These are phyloP conservation scores for Trichoderma gracile DNA, from an alignment of 2,329 filamentous ascomycete genomes.

Conservation along the genomic window DNA sequence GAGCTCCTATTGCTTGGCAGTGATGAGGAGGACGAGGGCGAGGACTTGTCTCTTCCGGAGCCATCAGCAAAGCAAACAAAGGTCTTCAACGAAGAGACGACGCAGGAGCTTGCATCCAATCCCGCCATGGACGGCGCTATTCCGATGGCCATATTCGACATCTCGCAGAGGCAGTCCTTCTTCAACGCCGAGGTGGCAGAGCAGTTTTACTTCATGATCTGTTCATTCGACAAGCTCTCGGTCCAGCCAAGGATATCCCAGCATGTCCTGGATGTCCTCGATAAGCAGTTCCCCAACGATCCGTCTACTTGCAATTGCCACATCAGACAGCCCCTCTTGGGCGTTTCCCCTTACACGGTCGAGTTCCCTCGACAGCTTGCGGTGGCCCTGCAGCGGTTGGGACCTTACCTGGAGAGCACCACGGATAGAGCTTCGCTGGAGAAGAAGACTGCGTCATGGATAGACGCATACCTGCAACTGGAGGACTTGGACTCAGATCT, in stretches of 20 bases:
- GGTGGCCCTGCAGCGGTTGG: slow-evolving; percentile 63
- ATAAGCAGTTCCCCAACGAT: slow-evolving; percentile 58
- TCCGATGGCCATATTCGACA: slow-evolving; percentile 86
- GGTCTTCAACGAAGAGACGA: slow-evolving; percentile 50
- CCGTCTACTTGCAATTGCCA: slow-evolving; percentile 68
- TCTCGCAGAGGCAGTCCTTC: slow-evolving; percentile 75
- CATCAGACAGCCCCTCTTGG: slow-evolving; percentile 69
- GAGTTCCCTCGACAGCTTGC: slow-evolving; percentile 73
- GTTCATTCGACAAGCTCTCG: slow-evolving; percentile 65
- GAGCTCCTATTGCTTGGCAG: slow-evolving; percentile 48
- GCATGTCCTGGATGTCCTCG: slow-evolving; percentile 70
- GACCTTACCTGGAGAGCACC: slow-evolving; percentile 48
- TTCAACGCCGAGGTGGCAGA: slow-evolving; percentile 66
- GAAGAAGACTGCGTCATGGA: slow-evolving; percentile 55
- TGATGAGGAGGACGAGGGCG: slow-evolving; percentile 48
- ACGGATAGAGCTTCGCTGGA: slow-evolving; percentile 49
- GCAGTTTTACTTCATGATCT: slow-evolving; percentile 78
- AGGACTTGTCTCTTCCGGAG: slow-evolving; percentile 48
- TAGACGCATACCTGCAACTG: slow-evolving; percentile 52
- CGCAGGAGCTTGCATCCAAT: slow-evolving; percentile 64
- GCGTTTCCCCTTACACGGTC: slow-evolving; percentile 61
- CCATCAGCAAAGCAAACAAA: slow-evolving; percentile 43
- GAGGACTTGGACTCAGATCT: slow-evolving; percentile 58
- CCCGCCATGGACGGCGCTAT: slow-evolving; percentile 92
- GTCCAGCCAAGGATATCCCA: slow-evolving; percentile 67